Evolutionary conservation across 1,284 basidiomycete genomes (phyloP).

Genomic region (Ceratobasidium sp.): DNA sequence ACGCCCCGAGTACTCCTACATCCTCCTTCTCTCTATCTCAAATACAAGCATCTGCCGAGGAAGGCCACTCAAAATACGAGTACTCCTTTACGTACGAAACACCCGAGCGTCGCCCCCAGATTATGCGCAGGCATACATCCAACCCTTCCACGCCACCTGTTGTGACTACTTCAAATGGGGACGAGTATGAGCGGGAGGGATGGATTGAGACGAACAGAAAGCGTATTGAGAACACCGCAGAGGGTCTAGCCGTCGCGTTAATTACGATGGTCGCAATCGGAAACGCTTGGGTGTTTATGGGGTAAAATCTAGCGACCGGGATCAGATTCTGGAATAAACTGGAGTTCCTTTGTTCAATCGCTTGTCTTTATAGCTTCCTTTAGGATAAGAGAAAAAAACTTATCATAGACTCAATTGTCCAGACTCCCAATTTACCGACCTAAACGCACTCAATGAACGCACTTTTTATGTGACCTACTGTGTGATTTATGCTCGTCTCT

Average conservation of each 20-base stretch:
- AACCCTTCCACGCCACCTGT: not conserved
- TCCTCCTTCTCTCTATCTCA: not conserved
- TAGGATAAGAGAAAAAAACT: too few species aligned
- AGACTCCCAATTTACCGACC: too few species aligned
- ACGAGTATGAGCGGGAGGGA: not conserved
- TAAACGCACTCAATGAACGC: too few species aligned
- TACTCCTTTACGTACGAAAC: conserved; percentile 16
- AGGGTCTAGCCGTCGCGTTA: conserved; percentile 6
- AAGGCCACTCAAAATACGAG: not conserved
- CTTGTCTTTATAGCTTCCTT: too few species aligned
- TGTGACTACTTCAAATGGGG: not conserved
- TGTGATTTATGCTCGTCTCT: too few species aligned
- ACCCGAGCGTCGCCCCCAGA: not conserved
- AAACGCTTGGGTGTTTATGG: conserved; percentile 19
- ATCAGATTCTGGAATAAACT: not conserved
- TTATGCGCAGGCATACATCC: conserved; percentile 5
- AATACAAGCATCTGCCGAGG: not conserved
- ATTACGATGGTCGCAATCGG: not conserved
- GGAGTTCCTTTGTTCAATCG: too few species aligned
- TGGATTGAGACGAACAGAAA: conserved; percentile 16
- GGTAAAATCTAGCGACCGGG: not conserved
- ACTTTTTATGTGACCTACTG: too few species aligned
- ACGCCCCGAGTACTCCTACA: not conserved
- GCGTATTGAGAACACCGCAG: not conserved
- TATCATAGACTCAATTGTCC: too few species aligned